A percentile compares a stretch with the other conserved stretches of the same genome.
phyloP scores from a whole-genome alignment of 768 basidiomycete species.

The Boletales sp. region DNA sequence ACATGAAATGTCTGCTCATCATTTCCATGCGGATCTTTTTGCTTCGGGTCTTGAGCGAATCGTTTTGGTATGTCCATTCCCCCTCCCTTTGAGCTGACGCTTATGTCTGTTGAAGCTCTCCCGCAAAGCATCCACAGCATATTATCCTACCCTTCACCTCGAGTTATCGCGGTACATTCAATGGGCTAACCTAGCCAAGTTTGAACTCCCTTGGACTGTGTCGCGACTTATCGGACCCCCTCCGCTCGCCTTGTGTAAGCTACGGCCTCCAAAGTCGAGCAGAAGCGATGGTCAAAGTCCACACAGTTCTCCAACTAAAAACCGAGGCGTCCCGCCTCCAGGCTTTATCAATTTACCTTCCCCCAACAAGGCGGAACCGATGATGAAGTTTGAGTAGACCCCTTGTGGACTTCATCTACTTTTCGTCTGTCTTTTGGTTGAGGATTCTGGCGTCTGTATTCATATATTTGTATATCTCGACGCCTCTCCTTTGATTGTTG shows the following conservation, averaged over 20 bases:
- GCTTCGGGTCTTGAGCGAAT: slow-evolving; percentile 90
- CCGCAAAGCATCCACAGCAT: slow-evolving; percentile 90
- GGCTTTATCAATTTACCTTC: slow-evolving; percentile 33
- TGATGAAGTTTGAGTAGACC: slow-evolving; percentile 39
- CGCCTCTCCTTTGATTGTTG: slow-evolving; percentile 1
- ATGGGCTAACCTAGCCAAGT: slow-evolving; percentile 59
- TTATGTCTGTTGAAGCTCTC: slow-evolving; percentile 57
- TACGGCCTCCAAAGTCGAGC: slow-evolving; percentile 13
- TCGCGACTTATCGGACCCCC: slow-evolving; percentile 78
- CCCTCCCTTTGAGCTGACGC: neutral
- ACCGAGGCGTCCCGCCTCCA: slow-evolving; percentile 12
- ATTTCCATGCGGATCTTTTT: slow-evolving; percentile 86
- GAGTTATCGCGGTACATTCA: slow-evolving; percentile 88
- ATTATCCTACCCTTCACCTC: slow-evolving; percentile 93
- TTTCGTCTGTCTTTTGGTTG: slow-evolving; percentile 1
- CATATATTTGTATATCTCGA: slow-evolving; percentile 8
- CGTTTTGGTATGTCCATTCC: slow-evolving; percentile 58
- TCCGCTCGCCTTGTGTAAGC: slow-evolving; percentile 57
- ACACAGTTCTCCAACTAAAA: slow-evolving; percentile 24
- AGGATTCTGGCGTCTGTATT: neutral
- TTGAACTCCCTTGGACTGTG: slow-evolving; percentile 79
- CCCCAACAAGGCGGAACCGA: slow-evolving; percentile 41
- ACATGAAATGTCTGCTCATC: slow-evolving; percentile 71
- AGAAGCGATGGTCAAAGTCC: slow-evolving; percentile 15
- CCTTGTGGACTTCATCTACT: neutral